Percentiles rank a stretch among this genome's conserved stretches.
These are phyloP conservation scores for Odonthalia washingtoniensis DNA, from an alignment of 31 red algal species.

Conservation along the genomic window DNA sequence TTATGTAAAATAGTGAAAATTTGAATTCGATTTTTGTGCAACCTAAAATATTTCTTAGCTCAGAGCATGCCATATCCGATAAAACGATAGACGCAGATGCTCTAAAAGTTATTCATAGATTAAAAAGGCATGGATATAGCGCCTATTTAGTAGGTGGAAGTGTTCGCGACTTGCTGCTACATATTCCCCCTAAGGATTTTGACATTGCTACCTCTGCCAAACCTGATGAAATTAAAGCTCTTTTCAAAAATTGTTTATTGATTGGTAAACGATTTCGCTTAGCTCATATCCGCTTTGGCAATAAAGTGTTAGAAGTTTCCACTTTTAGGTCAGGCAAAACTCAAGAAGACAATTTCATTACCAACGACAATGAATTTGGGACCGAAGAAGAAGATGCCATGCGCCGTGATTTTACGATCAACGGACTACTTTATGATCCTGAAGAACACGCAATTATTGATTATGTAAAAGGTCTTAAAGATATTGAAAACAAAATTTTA, in stretches of 20 bases:
- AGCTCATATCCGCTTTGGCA: slow-evolving; percentile 6
- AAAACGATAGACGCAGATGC: slow-evolving; percentile 5
- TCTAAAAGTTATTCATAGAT: slow-evolving; percentile 9
- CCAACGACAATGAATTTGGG: neutral
- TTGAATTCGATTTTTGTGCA: neutral
- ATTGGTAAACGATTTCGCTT: slow-evolving; percentile 16
- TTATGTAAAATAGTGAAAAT: no score
- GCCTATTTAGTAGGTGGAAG: slow-evolving; percentile 7
- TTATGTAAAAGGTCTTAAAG: slow-evolving; percentile 5
- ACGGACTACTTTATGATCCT: slow-evolving; percentile 13
- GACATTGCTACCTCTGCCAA: slow-evolving; percentile 11
- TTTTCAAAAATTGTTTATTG: slow-evolving; percentile 11
- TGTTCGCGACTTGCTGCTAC: slow-evolving; percentile 19
- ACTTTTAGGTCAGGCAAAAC: slow-evolving; percentile 3
- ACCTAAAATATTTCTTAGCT: slow-evolving; percentile 1
- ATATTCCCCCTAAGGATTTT: slow-evolving; percentile 13
- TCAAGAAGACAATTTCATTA: neutral
- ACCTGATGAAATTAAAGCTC: slow-evolving; percentile 4
- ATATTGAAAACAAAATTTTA: neutral
- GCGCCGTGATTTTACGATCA: slow-evolving; percentile 22
- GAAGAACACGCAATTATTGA: neutral
- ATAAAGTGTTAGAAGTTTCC: neutral
- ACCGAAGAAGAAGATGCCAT: slow-evolving; percentile 7
- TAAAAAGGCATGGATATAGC: neutral
- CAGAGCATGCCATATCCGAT: slow-evolving; percentile 8